phyloP scores from a whole-genome alignment of 352 stramenopile genomes.

The Pythium guiyangense region DNA sequence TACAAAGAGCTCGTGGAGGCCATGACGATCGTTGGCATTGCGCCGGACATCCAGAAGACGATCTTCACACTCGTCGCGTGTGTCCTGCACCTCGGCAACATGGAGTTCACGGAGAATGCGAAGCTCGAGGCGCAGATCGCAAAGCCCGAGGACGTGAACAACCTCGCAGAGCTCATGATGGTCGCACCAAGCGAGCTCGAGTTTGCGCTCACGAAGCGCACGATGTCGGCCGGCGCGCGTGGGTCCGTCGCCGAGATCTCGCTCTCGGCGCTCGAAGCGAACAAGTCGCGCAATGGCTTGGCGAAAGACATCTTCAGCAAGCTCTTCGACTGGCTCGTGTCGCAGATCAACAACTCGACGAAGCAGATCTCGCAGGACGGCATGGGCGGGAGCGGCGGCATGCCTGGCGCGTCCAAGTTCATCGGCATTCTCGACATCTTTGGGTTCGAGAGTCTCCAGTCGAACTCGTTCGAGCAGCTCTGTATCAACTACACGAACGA shows the following conservation, averaged over 20 bases:
- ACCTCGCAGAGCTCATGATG: constrained; percentile 82
- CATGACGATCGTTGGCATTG: constrained; percentile 91
- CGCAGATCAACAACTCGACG: constrained; percentile 90
- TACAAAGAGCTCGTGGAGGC: constrained; percentile 91
- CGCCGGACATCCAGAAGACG: constrained; percentile 85
- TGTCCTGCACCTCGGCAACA: constrained; percentile 97
- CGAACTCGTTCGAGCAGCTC: constrained; percentile 94
- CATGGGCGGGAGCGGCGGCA: constrained; percentile 12
- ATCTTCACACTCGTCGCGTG: constrained; percentile 96
- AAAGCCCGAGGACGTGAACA: constrained; percentile 56
- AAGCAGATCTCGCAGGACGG: constrained; percentile 46
- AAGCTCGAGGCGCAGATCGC: constrained; percentile 78
- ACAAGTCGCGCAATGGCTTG: constrained; percentile 92
- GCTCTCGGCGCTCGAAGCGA: constrained; percentile 72
- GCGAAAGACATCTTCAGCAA: constrained; percentile 96
- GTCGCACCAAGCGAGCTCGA: constrained; percentile 80
- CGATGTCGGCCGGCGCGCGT: constrained; percentile 82
- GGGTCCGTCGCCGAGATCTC: constrained; percentile 85
- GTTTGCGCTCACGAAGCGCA: constrained; percentile 87
- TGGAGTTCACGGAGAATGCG: constrained; percentile 88
- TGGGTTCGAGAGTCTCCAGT: constrained; percentile 94
- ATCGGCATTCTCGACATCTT: constrained; percentile 98
- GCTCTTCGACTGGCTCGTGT: constrained; percentile 96
- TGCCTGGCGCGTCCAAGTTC: constrained; percentile 50
- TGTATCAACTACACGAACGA: constrained; percentile 97